Conservation (phyloP, 129 eudicot species). For the Kitagawia praeruptora region DNA sequence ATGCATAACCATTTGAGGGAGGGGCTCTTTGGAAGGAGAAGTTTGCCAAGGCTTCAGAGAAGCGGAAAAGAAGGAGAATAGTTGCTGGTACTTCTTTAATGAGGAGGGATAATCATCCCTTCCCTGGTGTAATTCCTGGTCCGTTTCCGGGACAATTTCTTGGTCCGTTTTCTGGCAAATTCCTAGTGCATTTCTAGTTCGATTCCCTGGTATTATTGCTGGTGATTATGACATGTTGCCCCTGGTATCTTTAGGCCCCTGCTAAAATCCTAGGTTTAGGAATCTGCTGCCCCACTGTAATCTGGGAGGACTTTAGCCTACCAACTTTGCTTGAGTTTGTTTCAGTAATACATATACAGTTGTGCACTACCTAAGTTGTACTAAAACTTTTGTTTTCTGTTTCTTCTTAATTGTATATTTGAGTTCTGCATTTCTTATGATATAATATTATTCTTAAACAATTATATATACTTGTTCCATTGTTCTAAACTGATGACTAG, state of each 20-base stretch:
- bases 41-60: slow-evolving; percentile 52
- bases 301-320: no score
- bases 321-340: no score
- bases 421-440: no score
- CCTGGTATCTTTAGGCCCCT: background rate
- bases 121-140: slow-evolving; percentile 2
- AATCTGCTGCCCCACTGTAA: slow-evolving; percentile 29
- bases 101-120: slow-evolving; percentile 8
- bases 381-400: no score
- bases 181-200: background rate
- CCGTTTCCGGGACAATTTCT: background rate
- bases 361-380: no score
- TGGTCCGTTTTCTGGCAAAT: background rate
- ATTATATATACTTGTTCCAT: no score
- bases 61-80: slow-evolving; percentile 32
- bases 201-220: slow-evolving; percentile 32
- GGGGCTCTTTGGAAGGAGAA: slow-evolving; percentile 39
- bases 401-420: no score
- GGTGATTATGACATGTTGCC: slow-evolving; percentile 36
- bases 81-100: slow-evolving; percentile 4
- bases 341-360: no score
- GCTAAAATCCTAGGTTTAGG: slow-evolving; percentile 9
- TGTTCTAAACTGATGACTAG: background rate
- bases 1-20: slow-evolving; percentile 9
- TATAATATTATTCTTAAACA: no score